phyloP scores from a whole-genome alignment of 2,329 filamentous ascomycete genomes.

The Fusarium annulatum region DNA sequence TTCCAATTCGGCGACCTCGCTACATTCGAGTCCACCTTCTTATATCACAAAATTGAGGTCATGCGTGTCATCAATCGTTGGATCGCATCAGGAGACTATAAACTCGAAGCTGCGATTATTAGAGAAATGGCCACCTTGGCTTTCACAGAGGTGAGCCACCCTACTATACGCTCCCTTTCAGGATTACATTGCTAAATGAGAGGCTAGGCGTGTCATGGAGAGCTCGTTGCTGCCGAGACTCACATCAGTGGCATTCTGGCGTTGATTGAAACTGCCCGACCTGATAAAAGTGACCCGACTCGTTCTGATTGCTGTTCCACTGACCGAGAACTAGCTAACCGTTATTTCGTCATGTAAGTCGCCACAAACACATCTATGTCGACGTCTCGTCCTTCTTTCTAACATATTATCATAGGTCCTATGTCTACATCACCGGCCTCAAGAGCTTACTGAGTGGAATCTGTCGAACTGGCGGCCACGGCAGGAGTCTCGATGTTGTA shows the following conservation, averaged over 20 bases:
- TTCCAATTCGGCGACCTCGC: conserved; percentile 8
- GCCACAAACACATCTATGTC: too few relatives aligned
- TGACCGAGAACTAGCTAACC: neutral
- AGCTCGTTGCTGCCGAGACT: conserved; percentile 5
- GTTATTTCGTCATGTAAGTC: conserved; percentile 9
- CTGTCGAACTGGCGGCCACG: neutral
- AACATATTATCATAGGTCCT: neutral
- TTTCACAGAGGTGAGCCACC: conserved; percentile 1
- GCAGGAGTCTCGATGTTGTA: neutral
- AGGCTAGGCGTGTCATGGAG: conserved; percentile 1
- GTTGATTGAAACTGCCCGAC: neutral
- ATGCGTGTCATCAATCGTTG: conserved; percentile 13
- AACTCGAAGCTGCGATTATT: neutral
- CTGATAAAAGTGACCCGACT: neutral
- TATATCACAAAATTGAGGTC: conserved; percentile 14
- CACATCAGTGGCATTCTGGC: conserved; percentile 16
- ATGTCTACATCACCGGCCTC: neutral
- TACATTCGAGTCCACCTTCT: conserved; percentile 3
- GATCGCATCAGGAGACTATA: neutral
- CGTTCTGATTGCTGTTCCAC: neutral
- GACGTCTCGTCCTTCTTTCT: neutral
- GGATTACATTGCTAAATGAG: accelerated
- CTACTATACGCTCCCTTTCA: accelerated
- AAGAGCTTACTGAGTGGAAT: conserved; percentile 16
- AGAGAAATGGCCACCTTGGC: conserved; percentile 13